phyloP scores from a whole-genome alignment of 495 filamentous ascomycete genomes.

The Aspergillus nanangensis region DNA sequence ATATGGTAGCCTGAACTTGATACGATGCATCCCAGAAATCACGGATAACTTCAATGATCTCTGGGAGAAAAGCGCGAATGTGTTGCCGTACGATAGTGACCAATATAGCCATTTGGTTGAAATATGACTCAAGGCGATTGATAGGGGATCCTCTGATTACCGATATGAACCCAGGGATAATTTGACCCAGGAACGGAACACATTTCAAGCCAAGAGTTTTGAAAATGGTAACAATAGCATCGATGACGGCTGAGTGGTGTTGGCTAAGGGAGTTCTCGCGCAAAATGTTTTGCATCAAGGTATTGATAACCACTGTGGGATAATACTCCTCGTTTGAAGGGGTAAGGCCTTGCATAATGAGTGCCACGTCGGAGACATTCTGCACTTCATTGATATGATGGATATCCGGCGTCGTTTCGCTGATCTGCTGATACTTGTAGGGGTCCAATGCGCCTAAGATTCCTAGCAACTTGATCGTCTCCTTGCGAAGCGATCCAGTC shows the following conservation, averaged over 20 bases:
- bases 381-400: slow-evolving; percentile 53
- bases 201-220: slow-evolving; percentile 93
- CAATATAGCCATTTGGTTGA: slow-evolving; percentile 88
- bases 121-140: slow-evolving; percentile 83
- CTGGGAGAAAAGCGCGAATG: slow-evolving; percentile 80
- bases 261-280: slow-evolving; percentile 82
- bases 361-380: slow-evolving; percentile 81
- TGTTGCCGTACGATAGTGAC: slow-evolving; percentile 95
- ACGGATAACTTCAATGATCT: slow-evolving; percentile 76
- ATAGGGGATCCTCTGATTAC: slow-evolving; percentile 75
- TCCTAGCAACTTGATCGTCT: slow-evolving; percentile 93
- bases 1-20: slow-evolving; percentile 81
- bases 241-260: slow-evolving; percentile 93
- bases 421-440: slow-evolving; percentile 80
- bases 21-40: slow-evolving; percentile 78
- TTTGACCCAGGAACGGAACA: slow-evolving; percentile 85
- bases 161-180: slow-evolving; percentile 86
- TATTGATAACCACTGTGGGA: slow-evolving; percentile 95
- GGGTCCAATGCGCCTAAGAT: slow-evolving; percentile 95
- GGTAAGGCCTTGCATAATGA: slow-evolving; percentile 97
- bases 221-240: slow-evolving; percentile 98
- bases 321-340: slow-evolving; percentile 98
- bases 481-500: slow-evolving; percentile 77
- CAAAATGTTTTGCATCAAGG: slow-evolving; percentile 78
- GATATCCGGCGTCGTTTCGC: slow-evolving; percentile 43